Evolutionary conservation across 2,329 filamentous ascomycete genomes (phyloP), one percentile per base, ranked within the genome.

Genomic region (Fusarium anguioides): DNA sequence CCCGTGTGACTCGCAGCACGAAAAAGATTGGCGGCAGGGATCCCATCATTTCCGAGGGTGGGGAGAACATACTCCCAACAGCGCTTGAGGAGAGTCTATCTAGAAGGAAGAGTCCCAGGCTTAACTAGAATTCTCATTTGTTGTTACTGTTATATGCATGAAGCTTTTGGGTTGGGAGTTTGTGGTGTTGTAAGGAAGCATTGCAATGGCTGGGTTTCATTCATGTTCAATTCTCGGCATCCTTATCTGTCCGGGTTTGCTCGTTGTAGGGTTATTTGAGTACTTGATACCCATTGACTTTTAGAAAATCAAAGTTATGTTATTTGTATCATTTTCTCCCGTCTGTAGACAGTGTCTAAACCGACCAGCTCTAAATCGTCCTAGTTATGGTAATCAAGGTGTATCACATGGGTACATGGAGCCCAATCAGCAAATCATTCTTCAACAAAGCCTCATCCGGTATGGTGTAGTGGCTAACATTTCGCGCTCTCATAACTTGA

Each of bases 21-120:
- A 78, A 76, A 63, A 78, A 76, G 69, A 42, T 66, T 48, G 53
- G 57, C 36, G 40, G 47, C 49, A 39, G 47, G 36, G 69, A 74
- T 15, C 52, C 64, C n/a, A 62, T 76, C 29, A 61, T 77, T 40
- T 74, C 75, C 1, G 83, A 85, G 45, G 85, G 84, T 8, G 75
- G 82, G 40, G 85, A 87, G 75, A 87, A 87, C 59, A 62, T 84
- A 56, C 81, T 83, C 35, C 79, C 79, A 9, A 64, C 76, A 47
- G 76, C 79, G n/a, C 80, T 84, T 64, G 78, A 80, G 20, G 78
- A 83, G 73, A 82, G 83, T 48, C 63, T 79, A 26, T 77, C 80
- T 55, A 81, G 82, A 75, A 82, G 86, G 74, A 87, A 87, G 79
- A 87, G 86, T 65, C 84, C 86, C 5, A 76, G 86, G 54, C 72